Percentiles rank a stretch among this genome's conserved stretches.
Evolutionary conservation across 1,284 basidiomycete species (phyloP).

Genomic region (Ganoderma leucocontextum): DNA sequence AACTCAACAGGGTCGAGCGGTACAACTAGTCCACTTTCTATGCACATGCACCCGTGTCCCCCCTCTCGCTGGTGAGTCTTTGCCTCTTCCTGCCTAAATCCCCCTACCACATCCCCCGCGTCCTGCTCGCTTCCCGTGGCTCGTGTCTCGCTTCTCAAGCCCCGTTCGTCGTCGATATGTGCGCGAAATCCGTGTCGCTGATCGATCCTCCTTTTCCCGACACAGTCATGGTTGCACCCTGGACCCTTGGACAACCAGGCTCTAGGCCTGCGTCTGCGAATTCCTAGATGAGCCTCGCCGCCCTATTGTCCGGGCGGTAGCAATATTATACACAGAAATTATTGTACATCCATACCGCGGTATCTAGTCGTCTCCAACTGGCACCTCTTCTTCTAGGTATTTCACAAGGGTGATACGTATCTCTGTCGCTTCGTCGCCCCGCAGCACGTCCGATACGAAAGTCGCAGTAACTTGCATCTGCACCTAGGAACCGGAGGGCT

Average conservation of each 20-base stretch:
- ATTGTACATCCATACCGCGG: constrained; percentile 32
- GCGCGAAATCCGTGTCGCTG: constrained; percentile 12
- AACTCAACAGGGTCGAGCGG: constrained; percentile 79
- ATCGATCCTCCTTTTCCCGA: constrained; percentile 12
- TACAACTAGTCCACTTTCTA: constrained; percentile 23
- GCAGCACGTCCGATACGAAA: constrained; percentile 90
- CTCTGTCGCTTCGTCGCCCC: constrained; percentile 95
- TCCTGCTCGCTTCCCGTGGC: background rate
- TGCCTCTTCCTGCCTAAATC: background rate
- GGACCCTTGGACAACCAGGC: constrained; percentile 6
- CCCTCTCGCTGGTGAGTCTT: constrained; percentile 10
- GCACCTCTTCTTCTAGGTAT: constrained; percentile 94
- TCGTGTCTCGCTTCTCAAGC: background rate
- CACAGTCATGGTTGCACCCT: constrained; percentile 14
- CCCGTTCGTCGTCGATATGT: background rate
- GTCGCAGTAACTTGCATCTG: constrained; percentile 95
- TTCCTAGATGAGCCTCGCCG: background rate
- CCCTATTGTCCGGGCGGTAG: constrained; percentile 6
- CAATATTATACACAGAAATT: constrained; percentile 21
- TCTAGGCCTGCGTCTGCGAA: background rate
- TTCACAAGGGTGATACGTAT: constrained; percentile 91
- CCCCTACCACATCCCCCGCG: background rate
- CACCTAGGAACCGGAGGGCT: constrained; percentile 61
- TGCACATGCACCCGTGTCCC: background rate
- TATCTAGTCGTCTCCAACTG: constrained; percentile 77